A percentile compares a stretch with the other conserved stretches of the same genome.
Conservation (phyloP, 257 asterid genomes). For the Petrea volubilis region DNA sequence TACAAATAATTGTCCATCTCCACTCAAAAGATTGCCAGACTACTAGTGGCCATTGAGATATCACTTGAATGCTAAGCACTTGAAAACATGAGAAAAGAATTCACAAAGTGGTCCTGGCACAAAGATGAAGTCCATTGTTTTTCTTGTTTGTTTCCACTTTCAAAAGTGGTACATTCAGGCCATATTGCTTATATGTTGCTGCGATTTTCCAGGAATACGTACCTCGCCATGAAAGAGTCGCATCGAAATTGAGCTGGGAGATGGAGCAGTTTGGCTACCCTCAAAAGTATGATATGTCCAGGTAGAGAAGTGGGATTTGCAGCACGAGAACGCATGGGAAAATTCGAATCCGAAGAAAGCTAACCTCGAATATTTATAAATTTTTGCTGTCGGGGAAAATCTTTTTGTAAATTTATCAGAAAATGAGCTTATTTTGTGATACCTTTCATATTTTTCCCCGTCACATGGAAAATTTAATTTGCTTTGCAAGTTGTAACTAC, state of each 20-base stretch:
- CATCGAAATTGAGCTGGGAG: slow-evolving; percentile 60
- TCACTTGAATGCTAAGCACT: slow-evolving; percentile 20
- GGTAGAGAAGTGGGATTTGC: slow-evolving; percentile 29
- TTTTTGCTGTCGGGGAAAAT: slow-evolving; percentile 39
- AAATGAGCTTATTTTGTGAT: slow-evolving; percentile 27
- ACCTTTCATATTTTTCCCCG: slow-evolving; percentile 21
- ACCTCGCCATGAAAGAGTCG: slow-evolving; percentile 54
- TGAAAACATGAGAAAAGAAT: slow-evolving; percentile 1
- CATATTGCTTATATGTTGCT: background rate
- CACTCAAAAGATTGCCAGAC: background rate
- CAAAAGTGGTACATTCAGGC: background rate
- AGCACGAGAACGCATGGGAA: slow-evolving; percentile 23
- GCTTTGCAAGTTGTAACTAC: slow-evolving; percentile 59
- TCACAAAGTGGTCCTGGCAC: background rate
- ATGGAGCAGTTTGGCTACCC: slow-evolving; percentile 43
- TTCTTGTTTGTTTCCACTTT: background rate
- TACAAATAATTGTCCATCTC: too few species aligned
- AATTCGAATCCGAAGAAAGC: slow-evolving; percentile 35
- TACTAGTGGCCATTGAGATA: slow-evolving; percentile 27
- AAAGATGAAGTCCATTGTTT: background rate
- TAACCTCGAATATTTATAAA: slow-evolving; percentile 36
- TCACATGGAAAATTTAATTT: slow-evolving; percentile 31
- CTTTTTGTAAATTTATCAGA: slow-evolving; percentile 49
- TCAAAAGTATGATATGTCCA: slow-evolving; percentile 35
- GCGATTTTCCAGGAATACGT: slow-evolving; percentile 39